Evolutionary conservation across 305 asterid species (phyloP).

Genomic region (Solanum chacoense): DNA sequence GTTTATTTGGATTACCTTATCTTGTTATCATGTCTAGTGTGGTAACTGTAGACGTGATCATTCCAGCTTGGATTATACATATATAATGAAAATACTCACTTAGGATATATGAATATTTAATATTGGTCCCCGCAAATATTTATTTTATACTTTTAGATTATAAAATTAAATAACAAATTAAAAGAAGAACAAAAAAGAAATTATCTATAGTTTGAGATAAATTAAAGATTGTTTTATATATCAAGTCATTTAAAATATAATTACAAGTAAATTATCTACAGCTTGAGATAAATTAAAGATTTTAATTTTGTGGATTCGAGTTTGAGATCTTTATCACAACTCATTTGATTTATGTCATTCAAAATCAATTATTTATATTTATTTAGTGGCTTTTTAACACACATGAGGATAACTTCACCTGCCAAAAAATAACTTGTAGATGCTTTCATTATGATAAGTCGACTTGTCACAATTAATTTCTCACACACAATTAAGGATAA

Average conservation of each 20-base stretch:
- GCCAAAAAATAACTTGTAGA: background rate
- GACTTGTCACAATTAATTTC: background rate
- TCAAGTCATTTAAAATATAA: background rate
- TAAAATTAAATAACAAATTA: too few relatives aligned
- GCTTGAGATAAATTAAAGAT: background rate
- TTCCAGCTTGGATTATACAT: background rate
- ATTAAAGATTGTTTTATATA: too few relatives aligned
- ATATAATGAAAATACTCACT: background rate
- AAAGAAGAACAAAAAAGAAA: too few relatives aligned
- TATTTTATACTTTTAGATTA: background rate
- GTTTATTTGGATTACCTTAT: background rate
- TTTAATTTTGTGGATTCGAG: background rate
- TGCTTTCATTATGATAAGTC: background rate
- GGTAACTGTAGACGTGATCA: background rate
- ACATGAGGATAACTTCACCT: background rate
- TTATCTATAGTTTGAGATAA: too few relatives aligned
- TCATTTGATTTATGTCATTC: background rate
- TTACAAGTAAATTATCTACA: background rate
- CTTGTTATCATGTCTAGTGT: background rate
- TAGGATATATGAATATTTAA: background rate
- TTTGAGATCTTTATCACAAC: background rate
- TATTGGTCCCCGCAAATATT: background rate
- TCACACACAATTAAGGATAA: background rate
- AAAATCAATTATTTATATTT: background rate
- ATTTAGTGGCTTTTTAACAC: background rate